Conservation (phyloP, 805 yeast species). For the Jamesozyma hellenica region DNA sequence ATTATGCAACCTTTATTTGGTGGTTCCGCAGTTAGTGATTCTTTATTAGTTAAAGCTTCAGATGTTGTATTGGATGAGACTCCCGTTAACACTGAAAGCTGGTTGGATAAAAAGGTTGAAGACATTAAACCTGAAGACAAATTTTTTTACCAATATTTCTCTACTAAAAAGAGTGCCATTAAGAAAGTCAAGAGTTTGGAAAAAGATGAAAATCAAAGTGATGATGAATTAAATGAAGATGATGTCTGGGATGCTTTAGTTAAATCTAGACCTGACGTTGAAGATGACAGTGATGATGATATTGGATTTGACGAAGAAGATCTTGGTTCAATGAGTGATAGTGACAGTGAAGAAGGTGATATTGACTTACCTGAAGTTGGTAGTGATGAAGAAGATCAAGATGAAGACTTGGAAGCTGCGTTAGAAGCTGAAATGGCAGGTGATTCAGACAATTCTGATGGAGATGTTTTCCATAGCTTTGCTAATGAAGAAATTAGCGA, state of each 20-base stretch:
- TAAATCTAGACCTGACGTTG: slow-evolving; percentile 63
- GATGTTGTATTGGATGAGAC: slow-evolving; percentile 33
- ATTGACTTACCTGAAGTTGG: slow-evolving; percentile 7
- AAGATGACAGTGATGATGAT: slow-evolving; percentile 35
- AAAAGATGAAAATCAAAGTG: slow-evolving; percentile 31
- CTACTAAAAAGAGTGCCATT: slow-evolving; percentile 40
- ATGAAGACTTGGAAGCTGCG: slow-evolving; percentile 4
- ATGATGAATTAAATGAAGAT: slow-evolving; percentile 49
- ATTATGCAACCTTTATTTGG: slow-evolving; percentile 98
- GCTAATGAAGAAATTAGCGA: slow-evolving; percentile 8
- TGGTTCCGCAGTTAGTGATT: slow-evolving; percentile 48
- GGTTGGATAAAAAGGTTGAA: slow-evolving; percentile 56
- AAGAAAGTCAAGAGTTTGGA: slow-evolving; percentile 25
- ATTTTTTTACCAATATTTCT: slow-evolving; percentile 81
- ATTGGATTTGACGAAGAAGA: slow-evolving; percentile 39
- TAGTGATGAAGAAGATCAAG: slow-evolving; percentile 12
- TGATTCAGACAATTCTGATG: slow-evolving; percentile 32
- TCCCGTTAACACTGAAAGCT: slow-evolving; percentile 79
- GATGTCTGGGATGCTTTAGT: slow-evolving; percentile 77
- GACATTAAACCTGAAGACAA: slow-evolving; percentile 78
- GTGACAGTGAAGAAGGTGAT: slow-evolving; percentile 18
- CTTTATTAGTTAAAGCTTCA: slow-evolving; percentile 59
- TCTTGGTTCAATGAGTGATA: slow-evolving; percentile 24
- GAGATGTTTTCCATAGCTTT: slow-evolving; percentile 28
- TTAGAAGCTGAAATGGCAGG: slow-evolving; percentile 19